A percentile compares a stretch with the other conserved stretches of the same genome.
These are phyloP conservation scores for Globisporangium solare DNA, from an alignment of 352 stramenopile species.

Conservation along the genomic window DNA sequence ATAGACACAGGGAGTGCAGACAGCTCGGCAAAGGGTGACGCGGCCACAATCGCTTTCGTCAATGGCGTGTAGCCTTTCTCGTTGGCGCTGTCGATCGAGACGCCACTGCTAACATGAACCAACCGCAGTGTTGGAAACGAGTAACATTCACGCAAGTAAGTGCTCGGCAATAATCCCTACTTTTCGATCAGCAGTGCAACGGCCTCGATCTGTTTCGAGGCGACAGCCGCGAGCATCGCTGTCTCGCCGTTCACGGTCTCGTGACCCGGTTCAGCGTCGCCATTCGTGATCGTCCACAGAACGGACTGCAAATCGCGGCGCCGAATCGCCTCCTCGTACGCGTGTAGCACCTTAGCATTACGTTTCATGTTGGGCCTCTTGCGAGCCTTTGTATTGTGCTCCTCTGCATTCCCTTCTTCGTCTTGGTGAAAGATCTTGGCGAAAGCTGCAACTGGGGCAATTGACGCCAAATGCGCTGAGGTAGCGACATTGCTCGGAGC, in stretches of 20 bases:
- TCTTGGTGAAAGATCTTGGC: not conserved
- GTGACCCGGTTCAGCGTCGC: constrained; percentile 34
- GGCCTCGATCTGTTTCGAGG: constrained; percentile 34
- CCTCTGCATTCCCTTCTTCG: no score
- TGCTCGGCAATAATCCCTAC: constrained; percentile 17
- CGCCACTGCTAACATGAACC: constrained; percentile 23
- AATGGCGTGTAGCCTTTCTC: constrained; percentile 60
- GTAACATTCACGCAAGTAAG: not conserved
- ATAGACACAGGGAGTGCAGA: not conserved
- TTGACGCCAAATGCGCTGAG: not conserved
- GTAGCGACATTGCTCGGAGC: not conserved
- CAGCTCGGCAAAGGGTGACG: constrained; percentile 21
- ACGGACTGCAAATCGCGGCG: constrained; percentile 53
- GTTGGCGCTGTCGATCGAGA: constrained; percentile 52
- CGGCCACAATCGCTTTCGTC: constrained; percentile 68
- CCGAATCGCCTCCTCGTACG: constrained; percentile 49
- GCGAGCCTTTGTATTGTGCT: not conserved
- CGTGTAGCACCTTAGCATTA: constrained; percentile 1
- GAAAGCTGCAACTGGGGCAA: not conserved
- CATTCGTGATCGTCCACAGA: constrained; percentile 71
- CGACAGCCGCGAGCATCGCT: constrained; percentile 50
- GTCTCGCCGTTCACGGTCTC: constrained; percentile 59
- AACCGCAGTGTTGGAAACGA: not conserved
- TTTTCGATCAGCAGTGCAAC: constrained; percentile 39
- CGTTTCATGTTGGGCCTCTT: constrained; percentile 8